Evolutionary conservation across 1,284 basidiomycete species (phyloP).

Genomic region (Cyathus pygmaeus): DNA sequence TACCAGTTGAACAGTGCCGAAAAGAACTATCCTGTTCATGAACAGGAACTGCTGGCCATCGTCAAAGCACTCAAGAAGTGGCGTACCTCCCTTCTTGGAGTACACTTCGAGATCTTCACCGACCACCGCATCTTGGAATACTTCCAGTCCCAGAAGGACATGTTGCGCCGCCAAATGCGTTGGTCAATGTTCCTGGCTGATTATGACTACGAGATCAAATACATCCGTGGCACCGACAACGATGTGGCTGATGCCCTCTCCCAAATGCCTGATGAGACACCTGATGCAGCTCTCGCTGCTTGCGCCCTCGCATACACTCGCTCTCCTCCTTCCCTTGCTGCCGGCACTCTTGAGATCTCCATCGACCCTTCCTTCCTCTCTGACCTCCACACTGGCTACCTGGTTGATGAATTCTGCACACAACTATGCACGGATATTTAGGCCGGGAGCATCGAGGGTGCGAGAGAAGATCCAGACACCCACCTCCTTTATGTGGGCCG

Average conservation of each 20-base stretch:
- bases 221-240: conserved; percentile 49
- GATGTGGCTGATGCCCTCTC: conserved; percentile 48
- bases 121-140: conserved; percentile 51
- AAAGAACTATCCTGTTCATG: conserved; percentile 48
- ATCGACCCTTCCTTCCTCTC: conserved; percentile 25
- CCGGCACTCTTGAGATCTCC: conserved; percentile 20
- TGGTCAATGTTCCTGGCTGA: conserved; percentile 51
- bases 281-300: conserved; percentile 22
- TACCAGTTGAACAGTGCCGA: conserved; percentile 35
- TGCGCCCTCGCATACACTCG: conserved; percentile 22
- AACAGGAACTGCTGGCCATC: conserved; percentile 49
- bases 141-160: conserved; percentile 43
- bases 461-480: background rate
- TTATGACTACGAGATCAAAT: conserved; percentile 46
- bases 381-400: conserved; percentile 3
- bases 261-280: conserved; percentile 19
- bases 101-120: conserved; percentile 38
- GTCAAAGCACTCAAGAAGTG: conserved; percentile 47
- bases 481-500: conserved; percentile 3
- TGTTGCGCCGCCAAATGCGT: conserved; percentile 41
- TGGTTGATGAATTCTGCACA: background rate
- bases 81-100: conserved; percentile 41
- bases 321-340: conserved; percentile 1
- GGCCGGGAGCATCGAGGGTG: conserved; percentile 14
- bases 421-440: background rate